phyloP scores from a whole-genome alignment of 1,284 basidiomycete species.

The Trametes pubescens region DNA sequence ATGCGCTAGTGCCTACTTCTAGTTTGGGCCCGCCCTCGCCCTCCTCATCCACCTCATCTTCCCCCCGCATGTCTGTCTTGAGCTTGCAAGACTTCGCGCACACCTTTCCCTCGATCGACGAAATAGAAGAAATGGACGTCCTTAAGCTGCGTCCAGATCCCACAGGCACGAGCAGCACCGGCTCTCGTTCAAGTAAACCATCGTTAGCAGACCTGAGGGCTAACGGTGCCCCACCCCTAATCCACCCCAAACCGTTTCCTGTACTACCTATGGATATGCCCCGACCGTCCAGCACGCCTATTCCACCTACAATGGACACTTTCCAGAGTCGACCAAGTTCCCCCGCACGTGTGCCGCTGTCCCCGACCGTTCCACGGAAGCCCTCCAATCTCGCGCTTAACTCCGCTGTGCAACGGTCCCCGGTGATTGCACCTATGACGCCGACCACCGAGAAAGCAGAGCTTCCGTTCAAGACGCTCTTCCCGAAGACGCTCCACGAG shows the following conservation, averaged over 20 bases:
- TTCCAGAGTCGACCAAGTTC: conserved; percentile 70
- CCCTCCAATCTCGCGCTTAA: conserved; percentile 54
- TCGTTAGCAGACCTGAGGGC: conserved; percentile 27
- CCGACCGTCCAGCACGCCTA: conserved; percentile 77
- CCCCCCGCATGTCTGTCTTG: conserved; percentile 47
- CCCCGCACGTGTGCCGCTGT: conserved; percentile 47
- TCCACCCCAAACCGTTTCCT: conserved; percentile 51
- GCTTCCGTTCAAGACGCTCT: conserved; percentile 62
- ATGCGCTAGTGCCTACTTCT: conserved; percentile 71
- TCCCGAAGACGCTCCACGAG: conserved; percentile 65
- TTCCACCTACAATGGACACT: conserved; percentile 62
- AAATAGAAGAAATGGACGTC: conserved; percentile 65
- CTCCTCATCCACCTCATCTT: conserved; percentile 57
- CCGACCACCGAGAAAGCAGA: conserved; percentile 50
- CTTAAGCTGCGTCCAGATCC: conserved; percentile 59
- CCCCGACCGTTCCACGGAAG: conserved; percentile 52
- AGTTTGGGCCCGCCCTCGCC: conserved; percentile 79
- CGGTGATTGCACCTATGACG: conserved; percentile 36
- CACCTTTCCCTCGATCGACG: conserved; percentile 77
- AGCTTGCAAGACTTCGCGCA: conserved; percentile 63
- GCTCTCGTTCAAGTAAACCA: conserved; percentile 29
- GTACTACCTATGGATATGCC: conserved; percentile 62
- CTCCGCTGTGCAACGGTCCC: conserved; percentile 40
- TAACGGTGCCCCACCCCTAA: conserved; percentile 26
- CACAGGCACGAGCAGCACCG: conserved; percentile 41